Percentiles rank a stretch among this genome's conserved stretches.
Conservation (phyloP, 1,284 basidiomycete species). For the Xerocomus nothofagi region DNA sequence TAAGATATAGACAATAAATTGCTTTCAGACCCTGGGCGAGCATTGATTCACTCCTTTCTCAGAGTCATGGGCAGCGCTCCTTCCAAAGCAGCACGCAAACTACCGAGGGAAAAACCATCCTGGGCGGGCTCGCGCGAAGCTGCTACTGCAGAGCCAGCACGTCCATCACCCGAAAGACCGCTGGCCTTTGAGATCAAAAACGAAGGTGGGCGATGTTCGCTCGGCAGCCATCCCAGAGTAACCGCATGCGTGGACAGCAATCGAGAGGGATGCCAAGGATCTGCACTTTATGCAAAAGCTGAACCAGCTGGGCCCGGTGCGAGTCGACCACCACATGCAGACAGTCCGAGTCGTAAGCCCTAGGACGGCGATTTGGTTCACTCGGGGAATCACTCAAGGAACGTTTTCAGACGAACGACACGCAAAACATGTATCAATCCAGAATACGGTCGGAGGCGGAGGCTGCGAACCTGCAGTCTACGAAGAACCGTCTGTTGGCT, state of each 20-base stretch:
- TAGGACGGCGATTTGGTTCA: background rate
- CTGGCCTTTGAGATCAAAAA: conserved; percentile 54
- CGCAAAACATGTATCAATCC: conserved; percentile 51
- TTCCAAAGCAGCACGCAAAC: conserved; percentile 65
- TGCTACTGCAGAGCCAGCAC: conserved; percentile 9
- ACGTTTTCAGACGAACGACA: conserved; percentile 31
- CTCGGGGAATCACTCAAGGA: background rate
- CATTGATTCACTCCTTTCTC: background rate
- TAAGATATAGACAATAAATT: conserved; percentile 40
- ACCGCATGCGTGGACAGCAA: conserved; percentile 44
- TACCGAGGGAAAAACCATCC: conserved; percentile 56
- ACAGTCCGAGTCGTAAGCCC: conserved; percentile 53
- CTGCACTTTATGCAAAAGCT: conserved; percentile 78
- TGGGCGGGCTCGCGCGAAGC: conserved; percentile 53
- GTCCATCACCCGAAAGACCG: conserved; percentile 22
- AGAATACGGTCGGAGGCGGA: conserved; percentile 56
- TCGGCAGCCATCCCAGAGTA: background rate
- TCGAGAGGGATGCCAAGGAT: conserved; percentile 69
- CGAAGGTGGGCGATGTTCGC: conserved; percentile 40
- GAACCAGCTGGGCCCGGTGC: conserved; percentile 67
- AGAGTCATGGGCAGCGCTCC: conserved; percentile 68
- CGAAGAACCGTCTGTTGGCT: conserved; percentile 53
- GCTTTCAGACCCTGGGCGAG: conserved; percentile 4
- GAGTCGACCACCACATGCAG: conserved; percentile 66
- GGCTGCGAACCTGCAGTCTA: conserved; percentile 39